Evolutionary conservation across 306 rosid genomes (phyloP).

Genomic region (Acacia confusa): DNA sequence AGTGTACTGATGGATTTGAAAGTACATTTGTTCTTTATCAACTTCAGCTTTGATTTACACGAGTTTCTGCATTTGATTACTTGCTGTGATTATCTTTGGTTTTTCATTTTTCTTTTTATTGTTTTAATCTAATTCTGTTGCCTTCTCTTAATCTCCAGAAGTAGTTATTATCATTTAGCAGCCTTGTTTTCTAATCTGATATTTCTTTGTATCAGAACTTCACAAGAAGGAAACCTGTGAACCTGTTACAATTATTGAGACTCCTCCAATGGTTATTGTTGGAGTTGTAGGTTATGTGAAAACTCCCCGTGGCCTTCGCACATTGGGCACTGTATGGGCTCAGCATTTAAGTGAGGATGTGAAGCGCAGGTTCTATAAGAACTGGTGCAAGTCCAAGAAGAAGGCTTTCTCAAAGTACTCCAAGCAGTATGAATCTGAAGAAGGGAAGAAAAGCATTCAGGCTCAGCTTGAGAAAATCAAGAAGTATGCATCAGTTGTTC

Average conservation of each 20-base stretch:
- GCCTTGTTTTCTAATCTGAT: not conserved
- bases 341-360: conserved; percentile 87
- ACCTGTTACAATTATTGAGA: conserved; percentile 78
- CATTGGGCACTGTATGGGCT: conserved; percentile 79
- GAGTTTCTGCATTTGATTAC: not conserved
- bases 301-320: conserved; percentile 88
- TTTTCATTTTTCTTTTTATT: not conserved
- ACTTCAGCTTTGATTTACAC: not conserved
- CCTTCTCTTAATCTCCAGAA: not conserved
- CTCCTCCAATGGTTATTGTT: conserved; percentile 83
- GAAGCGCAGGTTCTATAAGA: conserved; percentile 79
- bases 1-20: not conserved
- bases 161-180: not conserved
- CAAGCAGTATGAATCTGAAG: conserved; percentile 66
- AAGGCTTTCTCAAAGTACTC: conserved; percentile 81
- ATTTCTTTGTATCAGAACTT: conserved; percentile 47
- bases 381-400: conserved; percentile 94
- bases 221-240: conserved; percentile 95
- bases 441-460: conserved; percentile 69
- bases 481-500: conserved; percentile 69
- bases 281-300: conserved; percentile 87
- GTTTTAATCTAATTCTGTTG: not conserved
- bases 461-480: conserved; percentile 72
- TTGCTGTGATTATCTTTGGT: not conserved
- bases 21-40: not conserved